Percentiles rank a stretch among this genome's conserved stretches.
Conservation (phyloP, 2,329 filamentous ascomycete species). For the Aspergillus pseudotamarii region DNA sequence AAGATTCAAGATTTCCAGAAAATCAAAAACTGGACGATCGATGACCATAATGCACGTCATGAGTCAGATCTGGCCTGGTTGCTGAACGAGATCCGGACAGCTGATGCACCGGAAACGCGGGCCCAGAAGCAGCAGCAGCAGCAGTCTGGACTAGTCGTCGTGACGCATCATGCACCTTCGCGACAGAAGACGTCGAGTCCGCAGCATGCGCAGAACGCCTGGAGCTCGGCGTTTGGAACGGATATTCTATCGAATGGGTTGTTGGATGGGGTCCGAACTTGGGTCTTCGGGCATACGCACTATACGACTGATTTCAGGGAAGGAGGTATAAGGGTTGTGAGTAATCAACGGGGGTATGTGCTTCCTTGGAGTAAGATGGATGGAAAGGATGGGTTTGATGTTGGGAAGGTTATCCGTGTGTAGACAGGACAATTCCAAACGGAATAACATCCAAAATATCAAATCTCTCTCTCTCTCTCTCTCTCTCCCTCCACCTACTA, state of each 20-base stretch:
- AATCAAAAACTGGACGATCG: slow-evolving; percentile 56
- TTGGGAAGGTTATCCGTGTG: slow-evolving; percentile 16
- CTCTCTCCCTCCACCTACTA: no score
- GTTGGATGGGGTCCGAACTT: slow-evolving; percentile 27
- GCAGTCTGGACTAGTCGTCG: slow-evolving; percentile 41
- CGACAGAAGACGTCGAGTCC: slow-evolving; percentile 53
- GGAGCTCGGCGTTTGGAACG: slow-evolving; percentile 50
- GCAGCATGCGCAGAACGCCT: slow-evolving; percentile 50
- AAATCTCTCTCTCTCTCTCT: no score
- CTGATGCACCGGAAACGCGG: no score
- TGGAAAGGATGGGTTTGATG: slow-evolving; percentile 18
- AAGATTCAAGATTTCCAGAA: slow-evolving; percentile 58
- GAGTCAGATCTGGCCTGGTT: slow-evolving; percentile 56
- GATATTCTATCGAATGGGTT: slow-evolving; percentile 47
- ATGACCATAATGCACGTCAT: slow-evolving; percentile 54
- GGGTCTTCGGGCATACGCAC: slow-evolving; percentile 53
- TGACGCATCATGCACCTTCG: slow-evolving; percentile 63
- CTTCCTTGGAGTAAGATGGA: slow-evolving; percentile 25
- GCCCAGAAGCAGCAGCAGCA: slow-evolving; percentile 6
- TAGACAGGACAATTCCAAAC: no score
- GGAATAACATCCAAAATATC: no score
- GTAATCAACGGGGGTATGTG: slow-evolving; percentile 50
- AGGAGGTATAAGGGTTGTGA: slow-evolving; percentile 39
- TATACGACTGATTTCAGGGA: slow-evolving; percentile 45
- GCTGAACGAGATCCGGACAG: slow-evolving; percentile 35